A percentile compares a stretch with the other conserved stretches of the same genome.
Conservation (phyloP, 805 yeast genomes). For the Schwanniomyces yamadae region DNA sequence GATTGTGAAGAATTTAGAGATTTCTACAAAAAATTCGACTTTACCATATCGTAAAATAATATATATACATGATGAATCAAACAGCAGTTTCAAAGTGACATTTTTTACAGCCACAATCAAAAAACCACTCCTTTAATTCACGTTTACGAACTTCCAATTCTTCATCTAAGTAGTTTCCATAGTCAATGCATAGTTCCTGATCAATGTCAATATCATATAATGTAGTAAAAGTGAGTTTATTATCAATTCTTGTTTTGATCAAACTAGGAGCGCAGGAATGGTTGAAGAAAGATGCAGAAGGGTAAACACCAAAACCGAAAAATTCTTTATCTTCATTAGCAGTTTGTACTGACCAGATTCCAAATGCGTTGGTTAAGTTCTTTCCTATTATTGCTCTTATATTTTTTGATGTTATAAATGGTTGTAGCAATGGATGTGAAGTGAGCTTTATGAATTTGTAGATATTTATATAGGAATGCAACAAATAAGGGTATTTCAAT, state of each 20-base stretch:
- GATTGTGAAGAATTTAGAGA: slow-evolving; percentile 66
- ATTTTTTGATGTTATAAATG: slow-evolving; percentile 32
- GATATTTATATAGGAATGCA: slow-evolving; percentile 46
- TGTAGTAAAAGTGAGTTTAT: slow-evolving; percentile 44
- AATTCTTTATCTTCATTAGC: slow-evolving; percentile 49
- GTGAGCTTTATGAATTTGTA: slow-evolving; percentile 47
- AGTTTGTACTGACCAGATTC: slow-evolving; percentile 54
- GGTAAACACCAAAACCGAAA: slow-evolving; percentile 59
- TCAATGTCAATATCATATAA: slow-evolving; percentile 36
- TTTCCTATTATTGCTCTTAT: slow-evolving; percentile 53
- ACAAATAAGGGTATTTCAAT: slow-evolving; percentile 44
- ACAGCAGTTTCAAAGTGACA: slow-evolving; percentile 32
- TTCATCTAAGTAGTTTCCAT: slow-evolving; percentile 52
- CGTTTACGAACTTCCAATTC: slow-evolving; percentile 39
- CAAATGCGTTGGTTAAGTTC: slow-evolving; percentile 68
- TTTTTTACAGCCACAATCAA: slow-evolving; percentile 51
- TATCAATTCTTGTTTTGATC: slow-evolving; percentile 40
- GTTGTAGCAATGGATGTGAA: slow-evolving; percentile 34
- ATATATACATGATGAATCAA: neutral
- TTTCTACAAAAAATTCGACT: slow-evolving; percentile 54
- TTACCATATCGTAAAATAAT: slow-evolving; percentile 26
- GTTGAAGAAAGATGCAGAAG: slow-evolving; percentile 66
- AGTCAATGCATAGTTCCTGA: slow-evolving; percentile 58
- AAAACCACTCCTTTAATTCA: slow-evolving; percentile 56
- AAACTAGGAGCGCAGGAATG: slow-evolving; percentile 65